Conservation (phyloP, 139 green algal species). For the Pleodorina starrii region DNA sequence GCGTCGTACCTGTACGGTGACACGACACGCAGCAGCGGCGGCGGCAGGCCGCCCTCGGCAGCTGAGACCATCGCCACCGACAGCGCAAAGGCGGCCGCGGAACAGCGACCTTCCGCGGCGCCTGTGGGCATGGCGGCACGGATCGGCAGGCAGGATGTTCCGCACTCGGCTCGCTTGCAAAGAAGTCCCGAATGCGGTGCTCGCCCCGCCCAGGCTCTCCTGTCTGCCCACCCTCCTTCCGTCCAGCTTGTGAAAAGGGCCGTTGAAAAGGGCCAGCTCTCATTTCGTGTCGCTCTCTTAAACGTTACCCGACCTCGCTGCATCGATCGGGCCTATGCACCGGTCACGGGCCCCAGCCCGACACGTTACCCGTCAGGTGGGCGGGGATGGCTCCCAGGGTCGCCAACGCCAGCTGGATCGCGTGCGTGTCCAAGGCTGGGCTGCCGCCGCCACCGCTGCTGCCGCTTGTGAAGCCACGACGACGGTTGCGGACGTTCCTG, state of each 20-base stretch:
- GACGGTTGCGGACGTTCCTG: no score
- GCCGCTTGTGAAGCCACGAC: background rate
- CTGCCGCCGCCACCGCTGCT: background rate
- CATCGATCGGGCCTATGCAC: no score
- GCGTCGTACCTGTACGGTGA: constrained; percentile 33
- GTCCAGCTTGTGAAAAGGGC: no score
- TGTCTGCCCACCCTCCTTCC: no score
- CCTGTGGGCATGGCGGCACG: constrained; percentile 23
- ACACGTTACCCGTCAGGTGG: background rate
- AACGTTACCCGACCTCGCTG: no score
- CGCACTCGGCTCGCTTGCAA: no score
- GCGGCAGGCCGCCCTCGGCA: background rate
- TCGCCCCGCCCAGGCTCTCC: no score
- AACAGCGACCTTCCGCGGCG: background rate
- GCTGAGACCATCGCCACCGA: background rate
- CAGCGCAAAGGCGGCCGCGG: background rate
- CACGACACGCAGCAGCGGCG: background rate
- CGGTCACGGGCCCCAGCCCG: no score
- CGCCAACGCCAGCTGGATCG: background rate
- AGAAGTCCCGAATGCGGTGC: no score
- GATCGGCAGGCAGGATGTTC: no score
- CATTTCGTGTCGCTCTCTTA: no score
- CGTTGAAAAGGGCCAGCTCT: no score
- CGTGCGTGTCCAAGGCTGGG: background rate
- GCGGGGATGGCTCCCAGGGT: background rate